phyloP scores from a whole-genome alignment of 805 yeast species.

The Starmerella asiatica region DNA sequence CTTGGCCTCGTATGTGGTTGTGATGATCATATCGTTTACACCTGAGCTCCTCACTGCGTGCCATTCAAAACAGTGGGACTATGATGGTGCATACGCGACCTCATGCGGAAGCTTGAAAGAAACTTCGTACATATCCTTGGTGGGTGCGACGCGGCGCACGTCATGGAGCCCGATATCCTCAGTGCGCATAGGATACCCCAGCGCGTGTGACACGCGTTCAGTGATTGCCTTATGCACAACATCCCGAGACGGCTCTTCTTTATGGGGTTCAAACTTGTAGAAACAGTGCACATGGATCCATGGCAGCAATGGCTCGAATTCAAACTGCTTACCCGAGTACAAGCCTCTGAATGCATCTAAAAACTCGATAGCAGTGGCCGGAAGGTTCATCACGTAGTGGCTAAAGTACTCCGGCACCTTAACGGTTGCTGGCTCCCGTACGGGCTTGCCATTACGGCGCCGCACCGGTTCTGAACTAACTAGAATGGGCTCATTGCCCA shows the following conservation, averaged over 20 bases:
- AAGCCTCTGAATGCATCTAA: slow-evolving; percentile 66
- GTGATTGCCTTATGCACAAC: slow-evolving; percentile 57
- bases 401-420: slow-evolving; percentile 40
- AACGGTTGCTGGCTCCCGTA: slow-evolving; percentile 6
- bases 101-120: slow-evolving; percentile 46
- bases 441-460: background rate
- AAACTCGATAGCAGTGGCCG: slow-evolving; percentile 81
- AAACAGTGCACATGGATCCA: slow-evolving; percentile 80
- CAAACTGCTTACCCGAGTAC: slow-evolving; percentile 31
- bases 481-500: slow-evolving; percentile 22
- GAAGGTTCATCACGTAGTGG: slow-evolving; percentile 89
- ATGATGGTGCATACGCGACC: slow-evolving; percentile 30
- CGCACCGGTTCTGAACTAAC: background rate
- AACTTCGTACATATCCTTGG: slow-evolving; percentile 91
- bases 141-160: slow-evolving; percentile 91
- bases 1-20: too few species aligned
- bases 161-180: slow-evolving; percentile 51
- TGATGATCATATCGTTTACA: background rate
- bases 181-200: slow-evolving; percentile 36
- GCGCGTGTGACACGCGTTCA: slow-evolving; percentile 34
- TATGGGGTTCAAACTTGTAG: slow-evolving; percentile 70
- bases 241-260: slow-evolving; percentile 55
- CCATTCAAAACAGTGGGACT: too few species aligned
- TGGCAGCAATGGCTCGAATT: slow-evolving; percentile 47
- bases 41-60: too few species aligned